A percentile compares a stretch with the other conserved stretches of the same genome.
Evolutionary conservation across 768 basidiomycete genomes (phyloP).

Genomic region (Phanerochaete carnosa): DNA sequence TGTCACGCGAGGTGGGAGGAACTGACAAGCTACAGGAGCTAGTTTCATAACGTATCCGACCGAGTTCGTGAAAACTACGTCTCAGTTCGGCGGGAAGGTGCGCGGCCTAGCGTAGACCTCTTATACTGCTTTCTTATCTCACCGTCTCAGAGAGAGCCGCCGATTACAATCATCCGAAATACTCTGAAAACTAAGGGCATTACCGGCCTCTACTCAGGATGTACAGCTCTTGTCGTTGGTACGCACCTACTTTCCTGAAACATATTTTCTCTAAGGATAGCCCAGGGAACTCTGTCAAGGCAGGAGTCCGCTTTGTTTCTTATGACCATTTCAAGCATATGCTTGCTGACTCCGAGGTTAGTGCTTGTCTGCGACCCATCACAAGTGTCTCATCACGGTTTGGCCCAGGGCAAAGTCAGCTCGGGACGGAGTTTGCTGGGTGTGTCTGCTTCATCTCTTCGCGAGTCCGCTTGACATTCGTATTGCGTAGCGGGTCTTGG

Average conservation of each 20-base stretch:
- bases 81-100: slow-evolving; percentile 85
- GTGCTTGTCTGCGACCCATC: slow-evolving; percentile 13
- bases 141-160: slow-evolving; percentile 53
- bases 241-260: slow-evolving; percentile 1
- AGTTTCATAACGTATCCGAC: slow-evolving; percentile 87
- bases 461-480: not conserved
- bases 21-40: slow-evolving; percentile 37
- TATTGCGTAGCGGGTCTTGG: slow-evolving; percentile 60
- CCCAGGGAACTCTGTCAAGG: slow-evolving; percentile 80
- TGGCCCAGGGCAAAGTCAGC: slow-evolving; percentile 79
- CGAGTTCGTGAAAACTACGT: slow-evolving; percentile 91
- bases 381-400: not conserved
- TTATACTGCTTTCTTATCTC: not conserved
- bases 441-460: slow-evolving; percentile 27
- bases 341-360: slow-evolving; percentile 80
- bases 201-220: slow-evolving; percentile 89
- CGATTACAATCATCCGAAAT: slow-evolving; percentile 67
- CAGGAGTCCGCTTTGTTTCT: slow-evolving; percentile 91
- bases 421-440: slow-evolving; percentile 83
- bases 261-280: not conserved
- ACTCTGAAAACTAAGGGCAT: slow-evolving; percentile 78
- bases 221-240: slow-evolving; percentile 79
- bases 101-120: slow-evolving; percentile 8
- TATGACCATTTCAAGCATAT: slow-evolving; percentile 90
- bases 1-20: not conserved